Percentiles rank a stretch among this genome's conserved stretches.
Evolutionary conservation across 2,329 filamentous ascomycete species (phyloP).

Genomic region (Colletotrichum theobromicola): DNA sequence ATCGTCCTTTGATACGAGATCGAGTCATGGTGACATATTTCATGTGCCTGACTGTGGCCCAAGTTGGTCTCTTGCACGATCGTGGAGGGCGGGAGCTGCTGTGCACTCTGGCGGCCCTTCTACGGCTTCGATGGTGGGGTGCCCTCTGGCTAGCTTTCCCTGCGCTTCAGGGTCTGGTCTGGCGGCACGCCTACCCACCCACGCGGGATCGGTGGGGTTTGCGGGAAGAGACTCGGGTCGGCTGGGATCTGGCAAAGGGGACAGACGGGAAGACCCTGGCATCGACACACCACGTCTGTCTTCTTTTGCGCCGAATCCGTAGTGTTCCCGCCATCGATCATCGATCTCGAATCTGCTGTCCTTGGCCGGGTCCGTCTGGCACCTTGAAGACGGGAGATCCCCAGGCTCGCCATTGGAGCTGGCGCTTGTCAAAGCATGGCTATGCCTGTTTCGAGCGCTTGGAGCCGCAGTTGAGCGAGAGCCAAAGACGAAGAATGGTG

Average conservation of each 20-base stretch:
- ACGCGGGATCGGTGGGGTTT: slow-evolving; percentile 20
- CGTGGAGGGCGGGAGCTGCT: not conserved
- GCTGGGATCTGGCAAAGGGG: not conserved
- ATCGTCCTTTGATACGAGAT: not conserved
- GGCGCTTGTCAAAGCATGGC: slow-evolving; percentile 1
- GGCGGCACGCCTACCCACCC: slow-evolving; percentile 6
- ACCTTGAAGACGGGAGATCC: slow-evolving; percentile 7
- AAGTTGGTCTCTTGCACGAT: not conserved
- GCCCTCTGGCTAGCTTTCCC: not conserved
- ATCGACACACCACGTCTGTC: not conserved
- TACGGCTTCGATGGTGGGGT: not conserved
- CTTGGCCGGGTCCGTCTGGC: not conserved
- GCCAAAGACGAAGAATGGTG: not conserved
- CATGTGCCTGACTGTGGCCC: slow-evolving; percentile 14
- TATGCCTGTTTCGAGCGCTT: slow-evolving; percentile 7
- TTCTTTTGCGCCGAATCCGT: not conserved
- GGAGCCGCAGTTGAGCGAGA: not conserved
- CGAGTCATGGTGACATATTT: slow-evolving; percentile 1
- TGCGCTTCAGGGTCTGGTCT: slow-evolving; percentile 6
- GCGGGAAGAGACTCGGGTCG: slow-evolving; percentile 1
- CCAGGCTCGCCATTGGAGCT: not conserved
- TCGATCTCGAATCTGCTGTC: not conserved
- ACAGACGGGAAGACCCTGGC: slow-evolving; percentile 8
- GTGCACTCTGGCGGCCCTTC: not conserved
- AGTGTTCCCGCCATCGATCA: not conserved